Conservation (phyloP, 1,139 yeast genomes). For the Suhomyces panamericanus region DNA sequence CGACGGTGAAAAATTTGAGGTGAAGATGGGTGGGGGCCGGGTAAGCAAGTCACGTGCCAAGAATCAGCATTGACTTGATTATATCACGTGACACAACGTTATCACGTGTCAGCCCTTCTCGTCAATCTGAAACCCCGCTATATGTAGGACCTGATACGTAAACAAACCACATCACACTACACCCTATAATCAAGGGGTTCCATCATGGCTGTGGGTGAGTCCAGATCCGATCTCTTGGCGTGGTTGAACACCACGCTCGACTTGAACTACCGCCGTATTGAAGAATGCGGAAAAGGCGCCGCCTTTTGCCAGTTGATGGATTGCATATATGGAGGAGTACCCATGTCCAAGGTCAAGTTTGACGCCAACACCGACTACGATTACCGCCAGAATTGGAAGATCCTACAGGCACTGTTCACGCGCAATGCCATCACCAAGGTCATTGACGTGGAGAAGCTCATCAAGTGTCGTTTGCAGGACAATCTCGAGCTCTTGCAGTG, state of each 20-base stretch:
- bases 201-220: slow-evolving; percentile 54
- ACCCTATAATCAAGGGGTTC: neutral
- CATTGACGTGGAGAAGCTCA: slow-evolving; percentile 77
- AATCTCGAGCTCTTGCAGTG: slow-evolving; percentile 92
- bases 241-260: slow-evolving; percentile 81
- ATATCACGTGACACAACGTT: neutral
- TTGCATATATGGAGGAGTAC: slow-evolving; percentile 76
- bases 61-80: no score
- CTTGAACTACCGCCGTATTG: slow-evolving; percentile 72
- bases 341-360: slow-evolving; percentile 74
- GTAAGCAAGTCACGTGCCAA: no score
- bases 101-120: neutral
- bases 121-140: neutral
- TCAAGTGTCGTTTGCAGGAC: slow-evolving; percentile 90
- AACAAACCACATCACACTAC: slow-evolving; percentile 6
- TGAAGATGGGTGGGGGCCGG: slow-evolving; percentile 4
- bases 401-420: slow-evolving; percentile 75
- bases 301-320: slow-evolving; percentile 92
- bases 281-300: slow-evolving; percentile 95
- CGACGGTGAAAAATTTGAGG: slow-evolving; percentile 9
- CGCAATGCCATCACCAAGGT: slow-evolving; percentile 70
- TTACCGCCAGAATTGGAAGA: slow-evolving; percentile 75
- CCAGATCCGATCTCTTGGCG: slow-evolving; percentile 76
- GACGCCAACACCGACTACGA: slow-evolving; percentile 71
- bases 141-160: slow-evolving; percentile 6